phyloP scores from a whole-genome alignment of 164 flowering plant genomes.

The Aristolochia fimbriata region DNA sequence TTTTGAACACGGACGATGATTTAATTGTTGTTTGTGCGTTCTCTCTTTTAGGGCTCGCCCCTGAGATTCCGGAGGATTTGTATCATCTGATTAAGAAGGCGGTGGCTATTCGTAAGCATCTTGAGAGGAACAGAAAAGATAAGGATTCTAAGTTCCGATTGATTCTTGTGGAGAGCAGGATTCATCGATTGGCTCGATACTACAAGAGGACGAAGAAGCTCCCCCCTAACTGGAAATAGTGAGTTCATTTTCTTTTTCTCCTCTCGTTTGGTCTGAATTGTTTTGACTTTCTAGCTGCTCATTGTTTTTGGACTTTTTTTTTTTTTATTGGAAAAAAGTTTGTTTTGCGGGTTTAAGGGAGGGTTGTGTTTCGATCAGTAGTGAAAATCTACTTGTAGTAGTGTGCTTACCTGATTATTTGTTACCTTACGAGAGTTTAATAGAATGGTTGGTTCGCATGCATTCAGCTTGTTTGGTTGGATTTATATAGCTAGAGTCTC shows the following conservation, averaged over 20 bases:
- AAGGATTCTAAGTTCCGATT: conserved; percentile 89
- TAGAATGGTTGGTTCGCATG: too few species aligned
- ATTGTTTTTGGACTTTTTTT: too few species aligned
- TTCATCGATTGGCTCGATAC: conserved; percentile 90
- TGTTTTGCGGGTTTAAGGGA: too few species aligned
- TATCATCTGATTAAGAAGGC: conserved; percentile 91
- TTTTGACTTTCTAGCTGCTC: background rate
- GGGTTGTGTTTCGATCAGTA: too few species aligned
- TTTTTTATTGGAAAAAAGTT: too few species aligned
- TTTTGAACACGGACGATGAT: background rate
- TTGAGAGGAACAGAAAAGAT: conserved; percentile 94
- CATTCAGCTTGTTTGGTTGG: too few species aligned
- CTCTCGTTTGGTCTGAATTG: background rate
- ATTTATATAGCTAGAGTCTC: too few species aligned
- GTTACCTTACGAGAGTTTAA: too few species aligned
- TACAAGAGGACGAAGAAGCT: conserved; percentile 96
- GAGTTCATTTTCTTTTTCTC: conserved; percentile 14
- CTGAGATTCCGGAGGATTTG: conserved; percentile 90
- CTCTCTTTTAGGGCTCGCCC: conserved; percentile 57
- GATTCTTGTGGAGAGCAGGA: conserved; percentile 95
- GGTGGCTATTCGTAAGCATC: conserved; percentile 84
- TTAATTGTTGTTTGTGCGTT: background rate
- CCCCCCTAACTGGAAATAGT: conserved; percentile 93
- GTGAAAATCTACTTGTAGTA: too few species aligned
- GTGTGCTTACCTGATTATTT: too few species aligned